Percentiles rank a stretch among this genome's conserved stretches.
Evolutionary conservation across 805 yeast genomes (phyloP).

Genomic region (Yarrowia phangngaensis): DNA sequence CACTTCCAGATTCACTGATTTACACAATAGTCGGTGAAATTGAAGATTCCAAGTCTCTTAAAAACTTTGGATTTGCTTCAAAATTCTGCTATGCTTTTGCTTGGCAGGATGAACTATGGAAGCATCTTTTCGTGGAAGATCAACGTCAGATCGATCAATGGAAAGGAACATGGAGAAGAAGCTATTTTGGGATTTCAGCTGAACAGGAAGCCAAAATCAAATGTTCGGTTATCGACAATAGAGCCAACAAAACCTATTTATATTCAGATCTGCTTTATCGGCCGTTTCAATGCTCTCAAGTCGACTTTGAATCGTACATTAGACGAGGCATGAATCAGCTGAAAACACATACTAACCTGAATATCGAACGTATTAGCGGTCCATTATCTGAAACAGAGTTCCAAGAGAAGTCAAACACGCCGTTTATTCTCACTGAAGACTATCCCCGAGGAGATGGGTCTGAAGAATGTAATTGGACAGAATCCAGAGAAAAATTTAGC

Average conservation of each 20-base stretch:
- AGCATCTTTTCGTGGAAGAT: slow-evolving; percentile 47
- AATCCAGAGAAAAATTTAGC: slow-evolving; percentile 64
- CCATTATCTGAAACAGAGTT: background rate
- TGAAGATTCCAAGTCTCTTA: slow-evolving; percentile 47
- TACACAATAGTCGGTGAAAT: slow-evolving; percentile 51
- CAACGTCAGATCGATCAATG: slow-evolving; percentile 42
- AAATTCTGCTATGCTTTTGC: slow-evolving; percentile 66
- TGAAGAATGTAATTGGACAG: slow-evolving; percentile 33
- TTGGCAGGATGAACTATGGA: slow-evolving; percentile 81
- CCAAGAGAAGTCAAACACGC: slow-evolving; percentile 1
- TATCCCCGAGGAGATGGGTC: slow-evolving; percentile 23
- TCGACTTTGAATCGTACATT: slow-evolving; percentile 54
- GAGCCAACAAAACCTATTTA: slow-evolving; percentile 38
- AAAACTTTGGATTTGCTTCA: slow-evolving; percentile 55
- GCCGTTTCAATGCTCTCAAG: slow-evolving; percentile 76
- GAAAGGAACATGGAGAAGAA: slow-evolving; percentile 79
- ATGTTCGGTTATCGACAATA: slow-evolving; percentile 37
- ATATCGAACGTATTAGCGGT: slow-evolving; percentile 5
- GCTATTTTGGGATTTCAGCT: slow-evolving; percentile 45
- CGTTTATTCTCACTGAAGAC: slow-evolving; percentile 5
- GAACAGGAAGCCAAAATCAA: slow-evolving; percentile 46
- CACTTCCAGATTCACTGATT: slow-evolving; percentile 61
- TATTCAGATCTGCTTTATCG: slow-evolving; percentile 77
- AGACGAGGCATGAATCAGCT: slow-evolving; percentile 45
- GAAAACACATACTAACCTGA: slow-evolving; percentile 18